These are phyloP conservation scores for Amanita muscaria DNA, from an alignment of 768 basidiomycete species.

Conservation along the genomic window DNA sequence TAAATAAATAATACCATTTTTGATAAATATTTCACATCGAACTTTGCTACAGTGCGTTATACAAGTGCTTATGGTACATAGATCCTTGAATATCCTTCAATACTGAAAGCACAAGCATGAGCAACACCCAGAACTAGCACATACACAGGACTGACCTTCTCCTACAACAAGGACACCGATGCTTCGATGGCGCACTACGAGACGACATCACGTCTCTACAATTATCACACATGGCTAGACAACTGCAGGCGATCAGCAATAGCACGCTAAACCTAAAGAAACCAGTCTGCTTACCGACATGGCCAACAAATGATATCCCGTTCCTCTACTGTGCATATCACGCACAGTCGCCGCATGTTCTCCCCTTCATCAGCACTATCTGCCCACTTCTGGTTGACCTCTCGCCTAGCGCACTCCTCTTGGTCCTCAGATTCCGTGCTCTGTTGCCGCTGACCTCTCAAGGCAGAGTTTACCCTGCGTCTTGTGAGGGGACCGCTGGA, in stretches of 20 bases:
- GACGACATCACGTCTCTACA: constrained; percentile 55
- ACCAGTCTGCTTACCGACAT: constrained; percentile 50
- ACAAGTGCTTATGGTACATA: constrained; percentile 39
- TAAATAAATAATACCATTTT: not conserved
- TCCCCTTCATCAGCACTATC: constrained; percentile 9
- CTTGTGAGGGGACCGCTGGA: constrained; percentile 5
- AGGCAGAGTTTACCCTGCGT: not conserved
- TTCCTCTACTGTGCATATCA: constrained; percentile 61
- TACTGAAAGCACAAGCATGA: constrained; percentile 14
- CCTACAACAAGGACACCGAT: constrained; percentile 62
- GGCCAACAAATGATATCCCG: constrained; percentile 79
- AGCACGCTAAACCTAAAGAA: constrained; percentile 2
- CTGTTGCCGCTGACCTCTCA: not conserved
- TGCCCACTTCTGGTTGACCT: constrained; percentile 17
- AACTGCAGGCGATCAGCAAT: constrained; percentile 22
- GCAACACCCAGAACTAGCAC: constrained; percentile 10
- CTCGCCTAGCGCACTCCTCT: constrained; percentile 11
- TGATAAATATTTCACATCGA: not conserved
- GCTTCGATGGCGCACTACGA: constrained; percentile 45
- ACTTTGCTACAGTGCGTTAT: not conserved
- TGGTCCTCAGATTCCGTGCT: constrained; percentile 9
- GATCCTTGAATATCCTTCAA: constrained; percentile 53
- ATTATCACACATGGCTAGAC: constrained; percentile 56
- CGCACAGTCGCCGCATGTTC: constrained; percentile 36
- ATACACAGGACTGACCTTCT: constrained; percentile 28